Evolutionary conservation across 2,329 filamentous ascomycete genomes (phyloP), one percentile per base, ranked within the genome.

Genomic region (Rhytidhysteron rufulum): DNA sequence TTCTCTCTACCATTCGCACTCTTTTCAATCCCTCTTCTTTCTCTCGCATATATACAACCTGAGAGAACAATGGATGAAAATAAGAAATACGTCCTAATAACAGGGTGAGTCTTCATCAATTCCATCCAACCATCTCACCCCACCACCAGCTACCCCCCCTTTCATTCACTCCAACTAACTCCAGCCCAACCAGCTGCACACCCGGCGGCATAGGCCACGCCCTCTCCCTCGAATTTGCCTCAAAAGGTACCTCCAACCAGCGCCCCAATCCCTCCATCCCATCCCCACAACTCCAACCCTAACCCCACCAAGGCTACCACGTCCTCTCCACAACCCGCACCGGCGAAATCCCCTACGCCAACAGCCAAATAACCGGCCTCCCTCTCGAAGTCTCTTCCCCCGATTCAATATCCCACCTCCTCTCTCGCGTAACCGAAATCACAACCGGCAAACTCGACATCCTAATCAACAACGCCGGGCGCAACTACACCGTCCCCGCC

Each of bases 261-360:
- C n/a, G n/a, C n/a, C n/a, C n/a, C n/a, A 20, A 18, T 35, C 34
- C 36, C 31, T 11, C 17, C n/a, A n/a, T 31, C n/a, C 8, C 17
- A 10, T 13, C 13, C 31, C 11, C n/a, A 4, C 9, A 16, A 15
- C 20, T 19, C 15, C 18, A 15, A 21, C 27, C 30, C 31, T 33
- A 19, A 34, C 16, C 27, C 31, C 4, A 29, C 19, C 47, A 42
- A 62, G 75, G 75, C 37, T 65, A 77, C 42, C 70, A 73, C 18
- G 79, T 83, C 39, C 73, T 82, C 40, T 77, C 76, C 10, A 80
- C 78, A 3, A 78, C 77, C 10, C 71, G 78, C 50, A 66, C 71
- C 29, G 59, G 62, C 15, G 68, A 68, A 49, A 54, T 67, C 22
- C 71, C 77, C 44, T 61, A 78, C 11, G 67, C 66, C 15, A 60